Base-by-base conservation (phyloP, 1,284 basidiomycete species). In the Malassezia cuniculi region DNA sequence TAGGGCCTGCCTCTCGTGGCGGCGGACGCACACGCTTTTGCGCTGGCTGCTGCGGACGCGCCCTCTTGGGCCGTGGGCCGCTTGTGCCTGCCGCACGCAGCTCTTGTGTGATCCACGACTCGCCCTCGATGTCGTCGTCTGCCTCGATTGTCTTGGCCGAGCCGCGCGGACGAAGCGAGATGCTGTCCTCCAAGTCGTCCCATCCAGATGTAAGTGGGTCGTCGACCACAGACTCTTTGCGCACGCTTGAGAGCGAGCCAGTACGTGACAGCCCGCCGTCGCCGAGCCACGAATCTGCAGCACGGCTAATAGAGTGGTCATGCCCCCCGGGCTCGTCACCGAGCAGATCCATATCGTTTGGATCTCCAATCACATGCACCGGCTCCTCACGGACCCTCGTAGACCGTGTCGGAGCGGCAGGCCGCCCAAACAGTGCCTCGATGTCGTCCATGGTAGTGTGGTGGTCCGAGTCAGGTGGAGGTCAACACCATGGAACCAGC, bases 111-210 rank as follows among this genome's bases (percentile, higher is more conserved):
- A 3, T 47, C 19, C 47, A 44, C 31, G 47, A 39, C 14, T 52
- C 44, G 4, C 44, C 36, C 9, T 50, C 37, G 19, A 22, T n/a
- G 11, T 59, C 57, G 30, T 66, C 63, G 41, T 66, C 63, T 1
- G 63, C 63, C 42, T 60, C 59, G 31, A 66, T 66, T 34, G 41
- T 53, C 45, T 64, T 66, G 53, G 36, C 39, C 12, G 42, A 45
- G 20, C 42, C 42, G 17, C 39, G 28, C 3, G 42, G 42, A 4
- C 42, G 36, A 24, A 45, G 17, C 3, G 17, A 33, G 9, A 45
- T 19, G 5, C 39, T 22, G 20, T 39, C 42, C n/a, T 11, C 31
- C 15, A 28, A 39, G 12, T 18, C 33, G 30, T 24, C 31, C n/a
- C n/a, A n/a, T n/a, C n/a, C n/a, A n/a, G n/a, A n/a, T n/a, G n/a